Evolutionary conservation across 768 basidiomycete species (phyloP), one percentile per base, ranked within the genome.

Genomic region (Porphyrellus cyaneotinctus): DNA sequence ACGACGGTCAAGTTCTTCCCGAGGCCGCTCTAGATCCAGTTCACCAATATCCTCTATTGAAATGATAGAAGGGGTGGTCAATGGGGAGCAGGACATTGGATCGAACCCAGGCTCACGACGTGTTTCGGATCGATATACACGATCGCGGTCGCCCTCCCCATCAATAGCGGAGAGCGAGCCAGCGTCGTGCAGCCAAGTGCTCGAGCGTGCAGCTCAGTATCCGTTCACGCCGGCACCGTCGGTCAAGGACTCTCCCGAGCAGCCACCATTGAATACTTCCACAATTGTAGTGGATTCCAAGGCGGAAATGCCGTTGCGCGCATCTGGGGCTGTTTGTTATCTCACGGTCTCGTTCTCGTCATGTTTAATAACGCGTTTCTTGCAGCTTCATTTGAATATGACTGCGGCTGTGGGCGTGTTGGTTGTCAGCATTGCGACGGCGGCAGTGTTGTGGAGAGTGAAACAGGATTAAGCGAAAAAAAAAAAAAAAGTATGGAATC

Each of bases 381-480:
- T 64, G 47, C 66, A 66, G 67, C 60, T 67, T 26, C 64, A 65
- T 22, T 28, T 70, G 30, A 55, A 65, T 54, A 43, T 71, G 58
- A 82, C 58, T 51, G 76, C 85, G 2, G 84, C 82, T 6, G 68
- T 85, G 4, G 85, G 85, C 6, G 80, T 88, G 9, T 64, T 87
- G 17, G 75, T 89, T 5, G 67, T 89, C 26, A 76, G 83, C 45
- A 78, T 86, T 9, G 85, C 84, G 4, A 84, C 87, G 3, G 84
- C 80, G 13, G 87, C 85, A 8, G 86, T 89, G 45, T 70, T 87
- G 60, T 88, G 85, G 84, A 77, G 83, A 56, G 82, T 87, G 26
- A 82, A 81, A 54, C 72, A 74, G 31, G 75, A 76, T 26, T 69
- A 62, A 47, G 58, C n/a, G n/a, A n/a, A n/a, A 51, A 35, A 22